Conservation (phyloP, 2,329 filamentous ascomycete species). For the Calcarisporium arbuscula region DNA sequence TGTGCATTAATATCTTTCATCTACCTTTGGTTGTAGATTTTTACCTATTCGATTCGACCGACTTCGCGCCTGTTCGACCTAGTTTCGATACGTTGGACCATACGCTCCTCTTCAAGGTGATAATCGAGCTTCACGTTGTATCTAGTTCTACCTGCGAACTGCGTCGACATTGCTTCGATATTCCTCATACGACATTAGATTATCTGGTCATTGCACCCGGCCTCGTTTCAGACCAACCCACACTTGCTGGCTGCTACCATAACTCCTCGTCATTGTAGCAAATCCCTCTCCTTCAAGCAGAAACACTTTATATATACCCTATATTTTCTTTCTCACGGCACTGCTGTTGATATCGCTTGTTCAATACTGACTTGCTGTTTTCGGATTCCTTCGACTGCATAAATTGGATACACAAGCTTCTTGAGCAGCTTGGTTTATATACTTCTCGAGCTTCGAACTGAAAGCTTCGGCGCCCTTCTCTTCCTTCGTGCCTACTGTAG, state of each 20-base stretch:
- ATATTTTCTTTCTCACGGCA: slow-evolving; percentile 2
- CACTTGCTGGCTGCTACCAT: background rate
- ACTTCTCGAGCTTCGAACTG: slow-evolving; percentile 2
- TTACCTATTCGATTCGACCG: too few relatives aligned
- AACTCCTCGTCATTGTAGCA: background rate
- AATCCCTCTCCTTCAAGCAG: slow-evolving; percentile 6
- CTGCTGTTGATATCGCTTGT: slow-evolving; percentile 1
- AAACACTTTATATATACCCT: slow-evolving; percentile 10
- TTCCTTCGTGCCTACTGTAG: slow-evolving; percentile 39
- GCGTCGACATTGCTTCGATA: slow-evolving; percentile 3
- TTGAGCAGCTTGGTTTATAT: slow-evolving; percentile 1
- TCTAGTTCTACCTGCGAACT: background rate
- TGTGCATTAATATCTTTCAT: too few relatives aligned
- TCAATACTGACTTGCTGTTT: too few relatives aligned
- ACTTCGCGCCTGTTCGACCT: too few relatives aligned
- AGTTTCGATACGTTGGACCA: too few relatives aligned
- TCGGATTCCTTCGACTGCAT: slow-evolving; percentile 1
- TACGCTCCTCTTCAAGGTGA: too few relatives aligned
- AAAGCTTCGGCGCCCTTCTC: slow-evolving; percentile 8
- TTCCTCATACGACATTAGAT: slow-evolving; percentile 3
- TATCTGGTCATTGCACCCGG: slow-evolving; percentile 1
- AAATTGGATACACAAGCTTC: background rate
- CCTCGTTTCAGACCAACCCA: background rate
- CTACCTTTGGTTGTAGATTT: too few relatives aligned
- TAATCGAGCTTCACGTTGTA: too few relatives aligned